A percentile compares a stretch with the other conserved stretches of the same genome.
Evolutionary conservation across 2,329 filamentous ascomycete species (phyloP).

Genomic region (Knufia petricola): DNA sequence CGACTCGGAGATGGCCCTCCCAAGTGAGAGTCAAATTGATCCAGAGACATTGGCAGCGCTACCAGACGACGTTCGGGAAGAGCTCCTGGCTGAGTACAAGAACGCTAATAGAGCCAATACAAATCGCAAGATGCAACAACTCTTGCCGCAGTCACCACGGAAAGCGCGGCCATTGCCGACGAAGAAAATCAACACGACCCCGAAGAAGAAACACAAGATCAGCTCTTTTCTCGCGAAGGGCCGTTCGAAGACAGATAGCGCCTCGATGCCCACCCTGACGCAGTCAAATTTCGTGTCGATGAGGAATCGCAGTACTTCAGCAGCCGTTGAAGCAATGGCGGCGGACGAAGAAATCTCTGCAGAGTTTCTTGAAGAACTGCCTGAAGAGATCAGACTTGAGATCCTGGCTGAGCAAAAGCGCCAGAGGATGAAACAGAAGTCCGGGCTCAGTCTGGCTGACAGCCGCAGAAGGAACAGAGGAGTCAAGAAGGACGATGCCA

Average conservation of each 20-base stretch:
- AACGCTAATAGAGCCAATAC: slow-evolving; percentile 29
- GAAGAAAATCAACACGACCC: slow-evolving; percentile 44
- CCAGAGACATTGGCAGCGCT: slow-evolving; percentile 72
- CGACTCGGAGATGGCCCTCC: slow-evolving; percentile 34
- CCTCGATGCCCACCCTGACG: slow-evolving; percentile 51
- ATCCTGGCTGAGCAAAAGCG: slow-evolving; percentile 65
- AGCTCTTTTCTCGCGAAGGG: slow-evolving; percentile 32
- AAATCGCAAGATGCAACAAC: slow-evolving; percentile 33
- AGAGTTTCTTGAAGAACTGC: slow-evolving; percentile 71
- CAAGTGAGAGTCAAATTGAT: slow-evolving; percentile 68
- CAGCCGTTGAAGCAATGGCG: slow-evolving; percentile 18
- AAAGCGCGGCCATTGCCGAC: slow-evolving; percentile 30
- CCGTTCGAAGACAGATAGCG: slow-evolving; percentile 41
- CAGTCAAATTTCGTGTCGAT: slow-evolving; percentile 61
- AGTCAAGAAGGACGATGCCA: slow-evolving; percentile 11
- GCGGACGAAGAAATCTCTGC: slow-evolving; percentile 44
- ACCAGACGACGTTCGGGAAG: slow-evolving; percentile 74
- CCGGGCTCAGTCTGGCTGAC: slow-evolving; percentile 39
- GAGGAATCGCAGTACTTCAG: slow-evolving; percentile 20
- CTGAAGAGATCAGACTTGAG: slow-evolving; percentile 68
- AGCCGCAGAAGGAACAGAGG: slow-evolving; percentile 22
- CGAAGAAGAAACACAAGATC: slow-evolving; percentile 54
- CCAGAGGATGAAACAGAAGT: slow-evolving; percentile 48
- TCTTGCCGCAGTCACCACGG: slow-evolving; percentile 43
- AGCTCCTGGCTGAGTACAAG: slow-evolving; percentile 65